These are phyloP conservation scores for Castanea mollissima DNA, from an alignment of 306 rosid genomes.

Conservation along the genomic window DNA sequence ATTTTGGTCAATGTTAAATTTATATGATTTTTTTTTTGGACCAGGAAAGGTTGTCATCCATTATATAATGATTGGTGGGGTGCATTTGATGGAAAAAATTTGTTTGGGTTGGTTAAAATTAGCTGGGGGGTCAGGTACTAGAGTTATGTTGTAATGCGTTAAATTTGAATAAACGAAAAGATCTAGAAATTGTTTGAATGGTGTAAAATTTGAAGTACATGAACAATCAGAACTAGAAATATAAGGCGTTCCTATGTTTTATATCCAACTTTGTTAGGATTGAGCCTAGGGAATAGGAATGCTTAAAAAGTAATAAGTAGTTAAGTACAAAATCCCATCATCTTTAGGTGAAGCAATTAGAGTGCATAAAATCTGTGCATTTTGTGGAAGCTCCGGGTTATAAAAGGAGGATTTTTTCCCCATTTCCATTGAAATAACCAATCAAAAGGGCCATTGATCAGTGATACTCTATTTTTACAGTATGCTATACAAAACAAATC, in stretches of 20 bases:
- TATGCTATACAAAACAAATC: background rate
- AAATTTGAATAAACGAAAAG: background rate
- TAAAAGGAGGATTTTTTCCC: background rate
- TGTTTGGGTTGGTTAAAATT: background rate
- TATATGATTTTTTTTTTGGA: background rate
- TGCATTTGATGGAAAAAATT: background rate
- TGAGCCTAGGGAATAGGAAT: background rate
- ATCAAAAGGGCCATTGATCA: background rate
- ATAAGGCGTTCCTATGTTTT: background rate
- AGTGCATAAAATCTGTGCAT: background rate
- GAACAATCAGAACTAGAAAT: background rate
- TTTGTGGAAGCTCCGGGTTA: background rate
- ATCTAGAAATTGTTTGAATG: background rate
- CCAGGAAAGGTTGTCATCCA: background rate
- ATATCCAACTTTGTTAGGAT: background rate
- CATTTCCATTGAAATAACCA: background rate
- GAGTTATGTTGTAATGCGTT: background rate
- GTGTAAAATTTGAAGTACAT: background rate
- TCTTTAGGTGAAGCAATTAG: background rate
- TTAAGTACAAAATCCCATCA: background rate
- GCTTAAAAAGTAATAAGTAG: background rate
- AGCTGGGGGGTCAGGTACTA: too few relatives aligned
- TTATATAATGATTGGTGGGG: background rate
- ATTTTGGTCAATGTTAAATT: background rate
- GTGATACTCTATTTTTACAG: background rate